A percentile compares a stretch with the other conserved stretches of the same genome.
phyloP scores from a whole-genome alignment of 345 rosid genomes.

The Balakata baccata region DNA sequence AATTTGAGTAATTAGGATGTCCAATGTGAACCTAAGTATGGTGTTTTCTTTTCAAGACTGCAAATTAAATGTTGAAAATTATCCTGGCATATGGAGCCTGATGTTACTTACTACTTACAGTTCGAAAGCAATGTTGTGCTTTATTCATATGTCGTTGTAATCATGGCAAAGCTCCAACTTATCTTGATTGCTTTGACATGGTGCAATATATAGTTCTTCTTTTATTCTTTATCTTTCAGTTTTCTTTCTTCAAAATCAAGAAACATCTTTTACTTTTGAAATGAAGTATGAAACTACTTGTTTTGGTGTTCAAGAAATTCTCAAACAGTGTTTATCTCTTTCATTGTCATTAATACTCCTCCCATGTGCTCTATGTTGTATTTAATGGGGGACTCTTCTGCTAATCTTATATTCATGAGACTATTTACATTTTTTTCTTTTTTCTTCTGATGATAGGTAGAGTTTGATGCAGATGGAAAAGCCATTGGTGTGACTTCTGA shows the following conservation, averaged over 20 bases:
- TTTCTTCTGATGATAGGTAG: conserved; percentile 46
- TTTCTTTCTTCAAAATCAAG: no score
- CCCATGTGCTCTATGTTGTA: no score
- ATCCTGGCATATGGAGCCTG: background rate
- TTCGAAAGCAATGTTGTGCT: background rate
- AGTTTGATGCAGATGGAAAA: conserved; percentile 68
- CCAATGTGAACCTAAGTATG: background rate
- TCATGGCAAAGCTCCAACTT: background rate
- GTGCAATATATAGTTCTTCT: background rate
- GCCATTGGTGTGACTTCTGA: conserved; percentile 75
- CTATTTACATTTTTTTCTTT: background rate
- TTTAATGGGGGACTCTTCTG: background rate
- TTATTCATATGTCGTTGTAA: background rate
- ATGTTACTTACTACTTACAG: background rate
- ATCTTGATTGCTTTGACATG: background rate
- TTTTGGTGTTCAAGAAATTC: no score
- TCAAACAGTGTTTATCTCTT: no score
- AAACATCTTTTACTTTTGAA: no score
- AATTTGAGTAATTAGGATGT: background rate
- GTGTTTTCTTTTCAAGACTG: background rate
- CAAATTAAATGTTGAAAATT: background rate
- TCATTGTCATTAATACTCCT: no score
- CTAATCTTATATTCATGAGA: background rate
- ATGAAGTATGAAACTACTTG: background rate
- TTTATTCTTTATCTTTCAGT: no score